Conservation (phyloP, 2,329 filamentous ascomycete genomes). For the Gyromitra esculenta region DNA sequence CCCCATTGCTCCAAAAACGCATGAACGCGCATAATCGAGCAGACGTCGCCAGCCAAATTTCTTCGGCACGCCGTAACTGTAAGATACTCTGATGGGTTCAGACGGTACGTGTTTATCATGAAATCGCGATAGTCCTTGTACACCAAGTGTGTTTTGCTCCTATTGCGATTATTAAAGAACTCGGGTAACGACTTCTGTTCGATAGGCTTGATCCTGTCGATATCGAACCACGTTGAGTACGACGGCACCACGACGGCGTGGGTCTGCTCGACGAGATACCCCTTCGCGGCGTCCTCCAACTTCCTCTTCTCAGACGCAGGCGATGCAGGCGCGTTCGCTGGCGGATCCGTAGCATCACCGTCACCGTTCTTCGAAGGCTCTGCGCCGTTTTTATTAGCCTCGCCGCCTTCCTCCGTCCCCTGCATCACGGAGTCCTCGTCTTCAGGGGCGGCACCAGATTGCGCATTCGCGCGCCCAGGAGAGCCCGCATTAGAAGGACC, state of each 20-base stretch:
- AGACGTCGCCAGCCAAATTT: slow-evolving; percentile 96
- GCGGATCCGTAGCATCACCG: slow-evolving; percentile 63
- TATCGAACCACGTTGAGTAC: slow-evolving; percentile 99
- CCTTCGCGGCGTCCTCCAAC: slow-evolving; percentile 84
- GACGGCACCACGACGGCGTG: slow-evolving; percentile 96
- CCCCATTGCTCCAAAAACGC: slow-evolving; percentile 99
- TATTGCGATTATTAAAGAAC: slow-evolving; percentile 98
- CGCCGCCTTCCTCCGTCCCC: slow-evolving; percentile 52
- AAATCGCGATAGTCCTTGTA: slow-evolving; percentile 99
- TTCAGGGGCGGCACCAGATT: slow-evolving; percentile 54
- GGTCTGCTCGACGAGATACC: slow-evolving; percentile 91
- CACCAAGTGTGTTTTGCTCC: slow-evolving; percentile 95
- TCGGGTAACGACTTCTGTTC: slow-evolving; percentile 95
- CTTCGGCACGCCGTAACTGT: slow-evolving; percentile 95
- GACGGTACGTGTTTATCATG: slow-evolving; percentile 98
- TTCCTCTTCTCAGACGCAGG: slow-evolving; percentile 73
- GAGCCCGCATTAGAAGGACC: slow-evolving; percentile 38
- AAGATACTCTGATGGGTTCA: slow-evolving; percentile 95
- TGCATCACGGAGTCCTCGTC: slow-evolving; percentile 57
- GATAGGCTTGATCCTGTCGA: slow-evolving; percentile 88
- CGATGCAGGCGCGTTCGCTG: slow-evolving; percentile 64
- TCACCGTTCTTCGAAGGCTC: slow-evolving; percentile 61
- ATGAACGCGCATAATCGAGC: slow-evolving; percentile 98
- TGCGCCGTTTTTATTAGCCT: slow-evolving; percentile 54
- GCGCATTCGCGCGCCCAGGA: slow-evolving; percentile 34